Conservation (phyloP, 768 basidiomycete species). For the Russula dissimulans region DNA sequence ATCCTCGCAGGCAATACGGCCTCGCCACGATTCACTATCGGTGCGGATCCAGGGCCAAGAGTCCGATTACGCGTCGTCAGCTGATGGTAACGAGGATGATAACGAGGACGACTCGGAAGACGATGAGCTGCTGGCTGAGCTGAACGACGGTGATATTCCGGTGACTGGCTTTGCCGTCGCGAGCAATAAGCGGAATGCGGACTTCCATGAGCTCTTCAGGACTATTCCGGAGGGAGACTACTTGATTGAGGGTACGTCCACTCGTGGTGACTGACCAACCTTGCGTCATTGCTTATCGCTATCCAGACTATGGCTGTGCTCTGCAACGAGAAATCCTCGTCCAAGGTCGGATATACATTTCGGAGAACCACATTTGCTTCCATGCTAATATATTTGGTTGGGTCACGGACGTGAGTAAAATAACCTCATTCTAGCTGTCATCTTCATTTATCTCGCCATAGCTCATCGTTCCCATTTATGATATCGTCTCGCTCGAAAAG, state of each 20-base stretch:
- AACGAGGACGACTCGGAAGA: slow-evolving; percentile 31
- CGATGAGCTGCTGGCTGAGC: slow-evolving; percentile 21
- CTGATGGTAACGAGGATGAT: slow-evolving; percentile 22
- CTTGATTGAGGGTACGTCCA: slow-evolving; percentile 81
- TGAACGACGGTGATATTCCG: slow-evolving; percentile 71
- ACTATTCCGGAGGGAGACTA: slow-evolving; percentile 91
- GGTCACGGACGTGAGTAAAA: slow-evolving; percentile 80
- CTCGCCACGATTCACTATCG: slow-evolving; percentile 21
- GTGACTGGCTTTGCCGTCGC: slow-evolving; percentile 97
- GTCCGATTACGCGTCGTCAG: slow-evolving; percentile 18
- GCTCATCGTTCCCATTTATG: slow-evolving; percentile 83
- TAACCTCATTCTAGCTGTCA: not conserved
- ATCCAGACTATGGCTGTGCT: slow-evolving; percentile 91
- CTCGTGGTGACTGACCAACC: not conserved
- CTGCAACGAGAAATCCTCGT: slow-evolving; percentile 93
- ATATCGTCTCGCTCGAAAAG: slow-evolving; percentile 84
- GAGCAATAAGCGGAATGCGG: slow-evolving; percentile 86
- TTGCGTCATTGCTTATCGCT: slow-evolving; percentile 3
- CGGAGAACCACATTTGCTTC: slow-evolving; percentile 99
- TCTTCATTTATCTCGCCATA: slow-evolving; percentile 25
- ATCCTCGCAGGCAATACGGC: slow-evolving; percentile 17
- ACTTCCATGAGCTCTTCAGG: slow-evolving; percentile 92
- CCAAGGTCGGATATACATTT: slow-evolving; percentile 93
- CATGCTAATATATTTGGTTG: slow-evolving; percentile 99
- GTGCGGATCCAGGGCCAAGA: slow-evolving; percentile 22